These are phyloP conservation scores for Trypanosoma avium DNA, from an alignment of 208 protist species.

Conservation along the genomic window DNA sequence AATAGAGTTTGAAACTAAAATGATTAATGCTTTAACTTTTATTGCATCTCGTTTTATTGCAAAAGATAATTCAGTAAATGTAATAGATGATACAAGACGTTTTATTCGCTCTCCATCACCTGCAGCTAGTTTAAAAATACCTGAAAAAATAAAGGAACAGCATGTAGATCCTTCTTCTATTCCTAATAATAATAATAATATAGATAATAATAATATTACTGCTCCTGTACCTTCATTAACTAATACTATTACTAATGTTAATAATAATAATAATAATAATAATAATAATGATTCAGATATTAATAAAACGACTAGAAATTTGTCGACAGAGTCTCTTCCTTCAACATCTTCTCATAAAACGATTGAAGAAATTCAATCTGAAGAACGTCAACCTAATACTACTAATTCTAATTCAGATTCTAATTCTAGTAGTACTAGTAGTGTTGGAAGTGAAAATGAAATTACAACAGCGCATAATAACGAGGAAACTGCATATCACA, in stretches of 20 bases:
- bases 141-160: neutral
- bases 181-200: neutral
- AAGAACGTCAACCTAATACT: no score
- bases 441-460: no score
- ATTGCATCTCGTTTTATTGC: conserved; percentile 23
- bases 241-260: neutral
- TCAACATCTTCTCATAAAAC: neutral
- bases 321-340: neutral
- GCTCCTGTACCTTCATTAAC: neutral
- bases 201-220: neutral
- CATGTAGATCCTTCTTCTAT: conserved; percentile 14
- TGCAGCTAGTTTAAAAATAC: no score
- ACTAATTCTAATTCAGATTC: no score
- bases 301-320: no score
- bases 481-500: no score
- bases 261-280: neutral
- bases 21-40: conserved; percentile 39
- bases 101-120: no score
- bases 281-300: neutral
- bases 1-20: conserved; percentile 25
- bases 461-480: neutral
- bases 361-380: no score
- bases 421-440: no score
- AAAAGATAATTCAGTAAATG: neutral
- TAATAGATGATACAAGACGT: no score